Evolutionary conservation across 345 rosid species (phyloP).

Genomic region (Punica granatum): DNA sequence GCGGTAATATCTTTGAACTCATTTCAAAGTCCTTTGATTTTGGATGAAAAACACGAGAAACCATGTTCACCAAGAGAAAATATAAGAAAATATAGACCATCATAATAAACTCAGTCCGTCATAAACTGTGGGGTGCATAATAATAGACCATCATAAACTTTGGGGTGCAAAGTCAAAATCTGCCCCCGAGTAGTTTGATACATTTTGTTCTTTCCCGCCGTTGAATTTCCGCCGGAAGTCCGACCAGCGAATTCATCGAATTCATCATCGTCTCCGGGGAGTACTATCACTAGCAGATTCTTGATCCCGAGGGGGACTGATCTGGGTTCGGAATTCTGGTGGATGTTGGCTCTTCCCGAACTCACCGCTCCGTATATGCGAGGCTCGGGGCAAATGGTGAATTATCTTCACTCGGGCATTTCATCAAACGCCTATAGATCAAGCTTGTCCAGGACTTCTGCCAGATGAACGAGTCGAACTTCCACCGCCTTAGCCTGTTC

Average conservation of each 20-base stretch:
- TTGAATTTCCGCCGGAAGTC: background rate
- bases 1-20: no score
- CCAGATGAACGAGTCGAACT: background rate
- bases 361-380: background rate
- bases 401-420: background rate
- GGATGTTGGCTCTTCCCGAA: background rate
- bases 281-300: background rate
- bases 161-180: background rate
- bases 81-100: no score
- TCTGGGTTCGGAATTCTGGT: background rate
- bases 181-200: background rate
- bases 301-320: background rate
- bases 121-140: background rate
- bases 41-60: no score
- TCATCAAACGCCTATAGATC: conserved; percentile 1
- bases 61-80: no score
- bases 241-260: background rate
- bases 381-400: background rate
- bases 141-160: background rate
- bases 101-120: no score
- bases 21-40: no score
- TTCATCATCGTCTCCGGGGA: no score
- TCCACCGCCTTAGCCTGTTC: background rate
- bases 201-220: background rate
- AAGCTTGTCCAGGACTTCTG: background rate